Percentiles rank a stretch among this genome's conserved stretches.
These are phyloP conservation scores for Hansenula lynferdii DNA, from an alignment of 1,139 yeast species.

Conservation along the genomic window DNA sequence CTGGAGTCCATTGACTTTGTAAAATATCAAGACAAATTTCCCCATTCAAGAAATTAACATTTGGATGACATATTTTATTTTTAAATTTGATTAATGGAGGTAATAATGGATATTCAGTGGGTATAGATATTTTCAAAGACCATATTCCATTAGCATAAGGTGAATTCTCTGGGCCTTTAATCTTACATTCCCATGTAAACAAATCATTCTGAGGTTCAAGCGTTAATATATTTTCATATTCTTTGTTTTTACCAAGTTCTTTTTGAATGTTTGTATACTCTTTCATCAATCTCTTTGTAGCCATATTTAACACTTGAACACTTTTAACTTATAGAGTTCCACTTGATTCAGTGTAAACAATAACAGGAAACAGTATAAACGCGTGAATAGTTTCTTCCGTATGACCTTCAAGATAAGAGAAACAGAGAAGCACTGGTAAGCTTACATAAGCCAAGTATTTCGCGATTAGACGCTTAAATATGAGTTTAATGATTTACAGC, in stretches of 20 bases:
- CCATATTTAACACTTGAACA: no score
- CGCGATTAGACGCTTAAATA: no score
- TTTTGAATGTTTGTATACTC: conserved; percentile 37
- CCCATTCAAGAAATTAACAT: conserved; percentile 64
- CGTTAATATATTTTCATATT: conserved; percentile 31
- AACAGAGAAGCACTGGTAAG: no score
- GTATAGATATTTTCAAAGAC: conserved; percentile 47
- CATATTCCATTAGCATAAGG: conserved; percentile 57
- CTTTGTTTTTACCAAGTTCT: conserved; percentile 29
- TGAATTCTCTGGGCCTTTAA: conserved; percentile 52
- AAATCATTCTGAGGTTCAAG: conserved; percentile 46
- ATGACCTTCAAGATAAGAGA: no score
- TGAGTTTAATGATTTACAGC: no score
- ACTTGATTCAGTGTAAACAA: no score
- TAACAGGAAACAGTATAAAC: no score
- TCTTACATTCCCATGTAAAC: conserved; percentile 53
- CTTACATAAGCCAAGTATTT: no score
- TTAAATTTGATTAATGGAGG: conserved; percentile 64
- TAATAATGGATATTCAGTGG: conserved; percentile 55
- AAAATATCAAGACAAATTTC: conserved; percentile 84
- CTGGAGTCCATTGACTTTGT: conserved; percentile 76
- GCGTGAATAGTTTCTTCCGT: no score
- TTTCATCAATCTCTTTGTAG: conserved; percentile 37
- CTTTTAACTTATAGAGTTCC: no score
- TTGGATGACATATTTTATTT: conserved; percentile 67